These are phyloP conservation scores for Talaromyces wortmannii DNA, from an alignment of 495 filamentous ascomycete species.

Conservation along the genomic window DNA sequence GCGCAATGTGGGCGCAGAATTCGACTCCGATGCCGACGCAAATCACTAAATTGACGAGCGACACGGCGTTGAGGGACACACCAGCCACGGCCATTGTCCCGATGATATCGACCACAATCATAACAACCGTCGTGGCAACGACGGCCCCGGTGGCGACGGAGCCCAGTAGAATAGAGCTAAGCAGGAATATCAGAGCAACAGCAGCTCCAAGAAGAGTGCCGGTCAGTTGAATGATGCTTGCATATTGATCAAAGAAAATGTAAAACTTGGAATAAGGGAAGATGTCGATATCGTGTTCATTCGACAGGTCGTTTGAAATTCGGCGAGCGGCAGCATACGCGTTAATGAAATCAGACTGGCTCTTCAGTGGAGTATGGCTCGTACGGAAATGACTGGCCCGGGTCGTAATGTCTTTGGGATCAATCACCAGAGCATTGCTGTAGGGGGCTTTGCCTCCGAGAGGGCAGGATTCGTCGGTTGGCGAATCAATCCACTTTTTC, in stretches of 20 bases:
- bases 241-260: conserved; percentile 98
- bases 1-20: conserved; percentile 94
- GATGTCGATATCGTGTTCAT: conserved; percentile 62
- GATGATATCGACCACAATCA: conserved; percentile 92
- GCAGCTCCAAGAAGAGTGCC: conserved; percentile 74
- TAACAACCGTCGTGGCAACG: conserved; percentile 76
- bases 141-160: conserved; percentile 76
- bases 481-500: conserved; percentile 71
- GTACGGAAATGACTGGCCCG: conserved; percentile 86
- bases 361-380: conserved; percentile 74
- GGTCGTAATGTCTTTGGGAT: conserved; percentile 55
- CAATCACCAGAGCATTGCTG: conserved; percentile 75
- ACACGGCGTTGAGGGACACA: conserved; percentile 93
- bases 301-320: conserved; percentile 68
- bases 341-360: conserved; percentile 88
- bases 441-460: conserved; percentile 85
- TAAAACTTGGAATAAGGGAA: conserved; percentile 97
- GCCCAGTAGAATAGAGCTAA: conserved; percentile 74
- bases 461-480: conserved; percentile 76
- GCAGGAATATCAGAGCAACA: conserved; percentile 70
- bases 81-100: conserved; percentile 85
- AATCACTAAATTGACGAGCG: conserved; percentile 94
- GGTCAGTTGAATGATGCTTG: conserved; percentile 72
- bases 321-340: conserved; percentile 86
- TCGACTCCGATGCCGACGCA: conserved; percentile 94